These are phyloP conservation scores for Dioscorea cayenensis DNA, from an alignment of 116 monocot species.

Conservation along the genomic window DNA sequence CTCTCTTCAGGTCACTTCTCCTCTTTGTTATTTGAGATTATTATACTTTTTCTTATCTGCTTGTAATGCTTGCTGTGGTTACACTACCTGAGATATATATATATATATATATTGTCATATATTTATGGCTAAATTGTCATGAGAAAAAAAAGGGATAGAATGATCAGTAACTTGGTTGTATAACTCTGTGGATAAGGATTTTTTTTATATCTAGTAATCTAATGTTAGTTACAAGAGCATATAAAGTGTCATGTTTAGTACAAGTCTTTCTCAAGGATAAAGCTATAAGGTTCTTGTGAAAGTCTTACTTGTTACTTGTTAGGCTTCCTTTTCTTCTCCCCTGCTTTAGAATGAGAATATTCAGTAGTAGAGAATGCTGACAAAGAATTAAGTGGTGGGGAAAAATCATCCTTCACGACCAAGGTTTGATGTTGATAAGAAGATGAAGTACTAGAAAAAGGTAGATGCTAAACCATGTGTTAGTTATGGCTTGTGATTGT, in stretches of 20 bases:
- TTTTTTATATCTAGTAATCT: too few relatives aligned
- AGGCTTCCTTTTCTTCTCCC: neutral
- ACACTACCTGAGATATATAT: neutral
- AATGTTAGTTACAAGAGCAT: neutral
- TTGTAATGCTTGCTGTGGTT: neutral
- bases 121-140: too few relatives aligned
- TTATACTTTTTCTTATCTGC: neutral
- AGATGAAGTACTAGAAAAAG: too few relatives aligned
- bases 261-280: neutral
- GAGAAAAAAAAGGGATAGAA: too few relatives aligned
- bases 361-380: neutral
- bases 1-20: constrained; percentile 44
- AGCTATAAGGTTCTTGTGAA: neutral
- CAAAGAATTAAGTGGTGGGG: too few relatives aligned
- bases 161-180: too few relatives aligned
- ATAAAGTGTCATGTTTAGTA: neutral
- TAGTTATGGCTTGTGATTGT: too few relatives aligned
- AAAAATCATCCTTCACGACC: too few relatives aligned
- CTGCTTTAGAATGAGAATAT: neutral
- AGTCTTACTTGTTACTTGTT: neutral
- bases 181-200: too few relatives aligned
- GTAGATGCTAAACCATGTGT: too few relatives aligned
- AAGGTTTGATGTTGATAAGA: too few relatives aligned
- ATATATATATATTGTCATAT: too few relatives aligned
- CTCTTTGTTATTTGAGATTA: neutral